Evolutionary conservation across 371 early-diverging fungal species (phyloP), one percentile per base, ranked within the genome.

Genomic region (Nosema bombycis): DNA sequence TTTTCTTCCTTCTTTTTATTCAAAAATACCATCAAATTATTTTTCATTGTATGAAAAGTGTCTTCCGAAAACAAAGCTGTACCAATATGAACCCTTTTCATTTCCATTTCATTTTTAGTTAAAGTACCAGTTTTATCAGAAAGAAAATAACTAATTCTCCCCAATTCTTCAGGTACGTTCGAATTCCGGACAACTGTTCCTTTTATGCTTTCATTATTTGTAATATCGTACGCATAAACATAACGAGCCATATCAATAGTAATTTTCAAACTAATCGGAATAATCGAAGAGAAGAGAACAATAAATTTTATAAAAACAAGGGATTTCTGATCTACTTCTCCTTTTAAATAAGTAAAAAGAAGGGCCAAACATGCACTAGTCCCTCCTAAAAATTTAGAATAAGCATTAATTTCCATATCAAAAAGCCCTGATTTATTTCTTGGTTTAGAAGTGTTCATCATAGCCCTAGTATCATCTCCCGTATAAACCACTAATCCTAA

Each of bases 61-160:
- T 96, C 96, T 29, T 87, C 84, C 34, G 91, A 89, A 84, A 92
- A 96, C 0, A 93, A 90, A 89, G 94, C 91, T 14, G 92, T 92
- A 56, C 98, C 98, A 90, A 96, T 90, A 80, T 96, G 96, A 56
- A 96, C 82, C 78, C 93, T 92, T 83, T 93, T 94, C 75, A 98
- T 88, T 78, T 93, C 94, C 96, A 96, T 96, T 77, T 91, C 87
- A 84, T 97, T 97, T 80, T 90, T 89, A n/a, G 98, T 97, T 36
- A 97, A 86, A 1, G 98, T 96, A 12, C 96, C 96, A 37, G 98
- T 97, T 86, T 96, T 96, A 87, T 96, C 96, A 28, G 92, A 91
- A 81, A 95, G 92, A 12, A 96, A 89, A 84, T 93, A 95, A 80
- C 93, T 92, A 64, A 96, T 90, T 82, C 92, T 92, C 60, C 96